Percentiles rank a stretch among this genome's conserved stretches.
Evolutionary conservation across 306 rosid species (phyloP).

Genomic region (Trifolium subterraneum): DNA sequence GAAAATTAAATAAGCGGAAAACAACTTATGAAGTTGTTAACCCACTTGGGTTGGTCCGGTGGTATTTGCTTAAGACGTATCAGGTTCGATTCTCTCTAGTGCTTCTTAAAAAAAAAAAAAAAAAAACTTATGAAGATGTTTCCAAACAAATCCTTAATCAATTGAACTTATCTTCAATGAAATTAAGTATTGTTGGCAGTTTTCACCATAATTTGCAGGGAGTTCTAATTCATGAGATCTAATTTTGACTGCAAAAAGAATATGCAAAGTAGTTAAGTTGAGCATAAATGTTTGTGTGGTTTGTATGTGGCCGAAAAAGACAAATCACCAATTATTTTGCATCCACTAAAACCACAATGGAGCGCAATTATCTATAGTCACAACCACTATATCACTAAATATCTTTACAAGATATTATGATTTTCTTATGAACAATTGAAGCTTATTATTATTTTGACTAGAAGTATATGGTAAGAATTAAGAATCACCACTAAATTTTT

Average conservation of each 20-base stretch:
- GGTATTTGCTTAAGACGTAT: too few relatives aligned
- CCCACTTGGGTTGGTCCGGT: too few relatives aligned
- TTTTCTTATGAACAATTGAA: slow-evolving; percentile 4
- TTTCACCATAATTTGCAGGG: background rate
- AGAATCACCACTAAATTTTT: slow-evolving; percentile 11
- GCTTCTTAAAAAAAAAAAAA: too few relatives aligned
- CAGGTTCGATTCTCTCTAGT: too few relatives aligned
- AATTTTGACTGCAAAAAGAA: slow-evolving; percentile 4
- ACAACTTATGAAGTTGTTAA: background rate
- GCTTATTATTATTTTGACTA: slow-evolving; percentile 20
- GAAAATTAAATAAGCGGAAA: background rate
- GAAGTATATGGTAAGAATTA: background rate
- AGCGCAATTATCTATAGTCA: background rate
- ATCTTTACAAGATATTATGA: slow-evolving; percentile 20
- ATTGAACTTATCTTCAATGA: slow-evolving; percentile 5
- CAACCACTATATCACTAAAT: slow-evolving; percentile 24
- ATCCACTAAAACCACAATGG: slow-evolving; percentile 24
- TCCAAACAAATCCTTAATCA: background rate
- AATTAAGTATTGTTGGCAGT: background rate
- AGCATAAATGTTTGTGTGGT: slow-evolving; percentile 19
- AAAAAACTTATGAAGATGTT: background rate
- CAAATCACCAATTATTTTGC: slow-evolving; percentile 31
- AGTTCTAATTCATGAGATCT: background rate
- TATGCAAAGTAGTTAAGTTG: slow-evolving; percentile 10
- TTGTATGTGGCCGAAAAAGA: slow-evolving; percentile 10